A percentile compares a stretch with the other conserved stretches of the same genome.
Conservation (phyloP, 208 protist genomes). For the Crithidia expoeki region DNA sequence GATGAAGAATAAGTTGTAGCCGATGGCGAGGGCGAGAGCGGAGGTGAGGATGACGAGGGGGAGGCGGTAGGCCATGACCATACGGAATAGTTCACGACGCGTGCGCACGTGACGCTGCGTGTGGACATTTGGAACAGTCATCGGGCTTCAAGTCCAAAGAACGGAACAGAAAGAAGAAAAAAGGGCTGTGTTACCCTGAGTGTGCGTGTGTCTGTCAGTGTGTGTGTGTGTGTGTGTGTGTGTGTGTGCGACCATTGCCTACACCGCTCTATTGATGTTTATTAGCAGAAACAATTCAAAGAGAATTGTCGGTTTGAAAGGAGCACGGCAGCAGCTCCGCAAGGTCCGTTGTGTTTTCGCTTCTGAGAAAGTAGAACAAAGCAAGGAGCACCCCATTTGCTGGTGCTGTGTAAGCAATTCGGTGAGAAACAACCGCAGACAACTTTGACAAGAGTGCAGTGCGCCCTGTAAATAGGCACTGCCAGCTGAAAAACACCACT, state of each 20-base stretch:
- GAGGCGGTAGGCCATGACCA: conserved; percentile 29
- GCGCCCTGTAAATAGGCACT: too few relatives aligned
- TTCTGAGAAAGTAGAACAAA: not conserved
- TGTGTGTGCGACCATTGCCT: not conserved
- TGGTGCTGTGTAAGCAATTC: too few relatives aligned
- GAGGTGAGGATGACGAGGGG: conserved; percentile 23
- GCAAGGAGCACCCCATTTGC: too few relatives aligned
- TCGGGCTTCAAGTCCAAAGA: not conserved
- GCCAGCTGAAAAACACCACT: too few relatives aligned
- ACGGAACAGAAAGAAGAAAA: conserved; percentile 4
- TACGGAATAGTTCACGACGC: not conserved
- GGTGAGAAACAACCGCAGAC: too few relatives aligned
- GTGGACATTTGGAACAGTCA: conserved; percentile 28
- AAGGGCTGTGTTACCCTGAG: not conserved
- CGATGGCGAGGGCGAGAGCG: conserved; percentile 8
- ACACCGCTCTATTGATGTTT: too few relatives aligned
- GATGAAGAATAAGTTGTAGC: conserved; percentile 24
- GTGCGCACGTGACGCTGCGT: not conserved
- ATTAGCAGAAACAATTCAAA: too few relatives aligned
- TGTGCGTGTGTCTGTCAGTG: not conserved
- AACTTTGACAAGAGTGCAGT: too few relatives aligned
- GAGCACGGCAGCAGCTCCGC: too few relatives aligned
- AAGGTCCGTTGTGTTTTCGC: too few relatives aligned
- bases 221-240: not conserved
- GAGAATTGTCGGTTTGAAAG: too few relatives aligned